Conservation (phyloP, 345 rosid genomes). For the Clarkia xantiana region DNA sequence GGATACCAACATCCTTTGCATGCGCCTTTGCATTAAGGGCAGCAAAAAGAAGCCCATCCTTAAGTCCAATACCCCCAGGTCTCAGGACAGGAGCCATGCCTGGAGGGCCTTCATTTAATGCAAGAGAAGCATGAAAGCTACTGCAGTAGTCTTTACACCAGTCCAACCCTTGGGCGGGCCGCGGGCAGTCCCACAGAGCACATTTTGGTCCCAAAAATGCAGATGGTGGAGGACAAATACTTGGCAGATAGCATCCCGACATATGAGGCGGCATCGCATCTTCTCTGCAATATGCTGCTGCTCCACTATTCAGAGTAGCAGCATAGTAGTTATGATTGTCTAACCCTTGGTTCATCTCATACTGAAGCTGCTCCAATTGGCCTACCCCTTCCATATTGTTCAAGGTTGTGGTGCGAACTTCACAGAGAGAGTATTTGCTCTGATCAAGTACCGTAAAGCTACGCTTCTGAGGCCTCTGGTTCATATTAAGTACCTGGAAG, state of each 20-base stretch:
- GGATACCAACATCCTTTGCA: slow-evolving; percentile 87
- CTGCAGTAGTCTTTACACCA: slow-evolving; percentile 91
- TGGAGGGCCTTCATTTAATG: slow-evolving; percentile 83
- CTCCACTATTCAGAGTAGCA: slow-evolving; percentile 23
- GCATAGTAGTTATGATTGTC: slow-evolving; percentile 35
- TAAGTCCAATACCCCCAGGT: slow-evolving; percentile 82
- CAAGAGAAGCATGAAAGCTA: slow-evolving; percentile 73
- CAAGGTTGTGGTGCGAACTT: slow-evolving; percentile 12
- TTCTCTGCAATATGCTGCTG: slow-evolving; percentile 30
- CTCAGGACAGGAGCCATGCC: slow-evolving; percentile 84
- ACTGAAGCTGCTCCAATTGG: slow-evolving; percentile 49
- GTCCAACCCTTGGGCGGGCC: slow-evolving; percentile 83
- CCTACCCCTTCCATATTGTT: slow-evolving; percentile 31
- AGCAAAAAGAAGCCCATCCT: slow-evolving; percentile 80
- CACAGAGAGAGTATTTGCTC: slow-evolving; percentile 38
- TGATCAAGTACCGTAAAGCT: slow-evolving; percentile 35
- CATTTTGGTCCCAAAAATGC: slow-evolving; percentile 97
- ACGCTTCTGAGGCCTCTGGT: slow-evolving; percentile 45
- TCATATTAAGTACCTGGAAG: slow-evolving; percentile 40
- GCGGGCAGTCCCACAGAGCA: slow-evolving; percentile 97
- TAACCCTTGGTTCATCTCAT: slow-evolving; percentile 54
- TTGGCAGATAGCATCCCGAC: slow-evolving; percentile 37
- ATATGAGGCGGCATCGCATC: slow-evolving; percentile 38
- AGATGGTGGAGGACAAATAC: slow-evolving; percentile 70
- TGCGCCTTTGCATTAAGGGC: slow-evolving; percentile 72